Evolutionary conservation across 345 rosid genomes (phyloP).

Genomic region (Capsella bursapastoris): DNA sequence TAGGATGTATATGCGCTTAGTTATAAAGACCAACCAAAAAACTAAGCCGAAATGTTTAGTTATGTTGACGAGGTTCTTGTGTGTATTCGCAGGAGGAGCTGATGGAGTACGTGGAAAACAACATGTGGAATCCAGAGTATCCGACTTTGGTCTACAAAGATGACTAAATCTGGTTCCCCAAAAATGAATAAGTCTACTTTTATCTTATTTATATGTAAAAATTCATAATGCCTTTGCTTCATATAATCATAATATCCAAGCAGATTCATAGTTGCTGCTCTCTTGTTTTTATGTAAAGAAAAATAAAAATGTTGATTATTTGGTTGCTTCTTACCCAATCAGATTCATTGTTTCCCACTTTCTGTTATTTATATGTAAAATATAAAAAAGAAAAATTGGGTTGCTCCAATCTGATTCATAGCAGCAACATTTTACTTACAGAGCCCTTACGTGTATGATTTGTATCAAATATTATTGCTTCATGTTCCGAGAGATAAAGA

Average conservation of each 20-base stretch:
- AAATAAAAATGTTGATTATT: not conserved
- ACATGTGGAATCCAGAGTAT: slow-evolving; percentile 95
- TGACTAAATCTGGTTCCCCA: slow-evolving; percentile 41
- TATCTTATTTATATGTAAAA: slow-evolving; percentile 13
- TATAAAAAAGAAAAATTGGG: not conserved
- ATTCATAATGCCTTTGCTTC: not conserved
- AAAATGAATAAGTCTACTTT: slow-evolving; percentile 5
- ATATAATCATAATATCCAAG: not conserved
- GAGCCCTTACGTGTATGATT: not conserved
- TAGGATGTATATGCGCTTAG: no score
- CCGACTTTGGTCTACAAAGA: slow-evolving; percentile 73
- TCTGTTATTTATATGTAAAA: not conserved
- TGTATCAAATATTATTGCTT: slow-evolving; percentile 6
- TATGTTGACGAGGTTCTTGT: not conserved
- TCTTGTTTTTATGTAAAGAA: not conserved
- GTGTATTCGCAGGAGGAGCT: slow-evolving; percentile 65
- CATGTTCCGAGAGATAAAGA: not conserved
- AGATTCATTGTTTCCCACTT: not conserved
- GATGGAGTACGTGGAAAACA: slow-evolving; percentile 62
- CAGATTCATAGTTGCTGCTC: not conserved
- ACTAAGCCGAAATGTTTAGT: not conserved
- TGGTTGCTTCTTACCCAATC: slow-evolving; percentile 5
- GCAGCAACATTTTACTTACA: not conserved
- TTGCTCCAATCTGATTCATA: slow-evolving; percentile 16
- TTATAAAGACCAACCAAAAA: not conserved